These are phyloP conservation scores for Colletotrichum sp. DNA, from an alignment of 2,329 filamentous ascomycete species.

Conservation along the genomic window DNA sequence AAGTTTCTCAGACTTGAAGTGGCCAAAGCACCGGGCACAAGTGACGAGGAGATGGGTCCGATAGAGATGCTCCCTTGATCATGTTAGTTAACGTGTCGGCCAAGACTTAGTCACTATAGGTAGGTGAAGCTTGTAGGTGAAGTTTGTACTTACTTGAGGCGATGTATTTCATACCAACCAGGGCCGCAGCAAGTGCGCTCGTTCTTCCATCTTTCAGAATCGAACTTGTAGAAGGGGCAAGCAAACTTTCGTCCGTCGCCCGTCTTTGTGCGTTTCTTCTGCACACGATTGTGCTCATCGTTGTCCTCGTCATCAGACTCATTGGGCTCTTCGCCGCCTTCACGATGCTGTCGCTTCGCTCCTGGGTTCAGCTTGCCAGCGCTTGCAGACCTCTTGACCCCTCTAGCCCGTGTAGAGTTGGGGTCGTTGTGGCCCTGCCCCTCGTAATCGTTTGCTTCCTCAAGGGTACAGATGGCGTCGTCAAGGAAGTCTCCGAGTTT, in stretches of 20 bases:
- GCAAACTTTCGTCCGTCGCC: slow-evolving; percentile 26
- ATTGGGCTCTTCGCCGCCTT: not conserved
- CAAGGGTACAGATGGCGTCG: not conserved
- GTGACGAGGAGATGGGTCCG: slow-evolving; percentile 35
- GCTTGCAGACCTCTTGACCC: not conserved
- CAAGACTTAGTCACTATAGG: not conserved
- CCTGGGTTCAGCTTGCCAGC: not conserved
- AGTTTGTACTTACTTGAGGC: too few relatives aligned
- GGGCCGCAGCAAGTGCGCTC: slow-evolving; percentile 35
- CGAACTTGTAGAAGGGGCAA: slow-evolving; percentile 44
- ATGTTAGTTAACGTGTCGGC: not conserved
- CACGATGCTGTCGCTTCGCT: not conserved
- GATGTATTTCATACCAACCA: slow-evolving; percentile 40
- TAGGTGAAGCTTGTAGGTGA: too few relatives aligned
- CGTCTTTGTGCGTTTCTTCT: slow-evolving; percentile 10
- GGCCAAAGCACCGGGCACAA: slow-evolving; percentile 39
- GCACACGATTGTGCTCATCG: not conserved
- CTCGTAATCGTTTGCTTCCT: not conserved
- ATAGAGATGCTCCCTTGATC: slow-evolving; percentile 39
- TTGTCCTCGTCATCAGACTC: not conserved
- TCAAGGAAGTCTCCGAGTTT: slow-evolving; percentile 8
- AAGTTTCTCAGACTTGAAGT: slow-evolving; percentile 34
- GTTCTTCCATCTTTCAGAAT: slow-evolving; percentile 26
- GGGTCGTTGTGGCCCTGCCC: not conserved
- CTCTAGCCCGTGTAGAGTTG: not conserved